Base-by-base conservation (phyloP, 1,284 basidiomycete species). In the Sanghuangporus sanghuang region DNA sequence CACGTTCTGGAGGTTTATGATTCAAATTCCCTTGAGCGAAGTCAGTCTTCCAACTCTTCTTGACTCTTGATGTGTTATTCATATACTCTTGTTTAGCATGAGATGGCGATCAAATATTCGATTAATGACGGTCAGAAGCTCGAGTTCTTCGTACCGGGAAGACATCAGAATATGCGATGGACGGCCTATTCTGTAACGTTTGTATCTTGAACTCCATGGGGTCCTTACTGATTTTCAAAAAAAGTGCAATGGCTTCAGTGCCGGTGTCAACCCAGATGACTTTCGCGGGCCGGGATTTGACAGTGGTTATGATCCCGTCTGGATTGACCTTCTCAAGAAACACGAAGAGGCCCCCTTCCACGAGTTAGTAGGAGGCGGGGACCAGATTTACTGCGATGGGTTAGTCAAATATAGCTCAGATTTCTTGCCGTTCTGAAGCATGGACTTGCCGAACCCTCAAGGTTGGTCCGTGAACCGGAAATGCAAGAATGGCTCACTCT, bases 1-100 rank as follows among this genome's bases (percentile, higher is more conserved):
- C 72, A 94, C 93, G 1, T 99, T 99, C 78, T 98, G 95, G 93
- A 83, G 97, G 61, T 98, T 98, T 79, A 83, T 90, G 73, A 85
- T 98, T 62, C 85, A 90, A 68, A 82, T 99, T 62, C 93, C 93
- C 5, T 74, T 98, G 7, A 80, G 82, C 4, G 36, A 61, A 36
- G 59, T 61, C 7, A 27, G 50, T 59, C 16, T 14, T 46, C 44
- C 6, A 18, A 6, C 7, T 46, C 7, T 46, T 75, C 80, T 49
- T 5, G 42, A 2, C 1, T 39, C 27, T 6, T 11, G 6, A 7
- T 3, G 49, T 38, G 48, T 38, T 36, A 40, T 16, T 23, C 35
- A 12, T 12, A 38, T 36, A 2, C 9, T n/a, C 16, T 16, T 8
- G 18, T 27, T 38, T 52, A 67, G 7, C 76, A 80, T 42, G 93